Base-by-base conservation (phyloP, 2,329 filamentous ascomycete genomes). In the Lecanicillium sp. region DNA sequence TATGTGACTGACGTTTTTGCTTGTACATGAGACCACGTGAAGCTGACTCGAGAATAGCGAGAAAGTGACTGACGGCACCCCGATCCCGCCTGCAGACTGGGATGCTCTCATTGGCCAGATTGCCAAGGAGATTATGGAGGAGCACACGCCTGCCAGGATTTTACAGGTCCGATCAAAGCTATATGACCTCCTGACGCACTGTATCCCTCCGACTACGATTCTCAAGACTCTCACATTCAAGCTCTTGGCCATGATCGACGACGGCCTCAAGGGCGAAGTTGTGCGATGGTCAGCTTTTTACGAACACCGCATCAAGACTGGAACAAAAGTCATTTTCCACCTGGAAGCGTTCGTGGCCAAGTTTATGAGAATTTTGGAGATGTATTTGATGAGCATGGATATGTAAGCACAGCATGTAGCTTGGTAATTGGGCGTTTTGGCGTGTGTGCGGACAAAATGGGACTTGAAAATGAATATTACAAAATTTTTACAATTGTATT, bases 291-390 rank as follows among this genome's bases (percentile, higher is more conserved):
- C 89, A 4, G 90, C 93, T 0, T 97, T 96, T 61, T 98, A 95
- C 66, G 94, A 98, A 67, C 93, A 98, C 66, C 80, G 93, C 52
- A 87, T 97, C 68, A 87, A 87, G 64, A 86, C 86, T 57, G 93
- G 93, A 44, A 90, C 79, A 51, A 98, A 98, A 75, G 87, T 95
- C 50, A 97, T 98, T 54, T 98, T 98, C 68, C 94, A 98, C 62
- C 73, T 98, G 4, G 94, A 98, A 68, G 93, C 93, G 3, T 98
- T 98, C 67, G 93, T 98, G 50, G 91, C 91, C 50, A 97, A 96
- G 71, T 95, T 97, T 65, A 97, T 98, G 91, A 81, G 91, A 58
- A 81, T 97, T 56, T 79, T 91, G 54, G 93, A 98, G 72, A 91
- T 90, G 82, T 94, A 82, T 62, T 67, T 84, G 49, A 91, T 95